phyloP scores from a whole-genome alignment of 2,329 filamentous ascomycete species.

The Xylaria sp. region DNA sequence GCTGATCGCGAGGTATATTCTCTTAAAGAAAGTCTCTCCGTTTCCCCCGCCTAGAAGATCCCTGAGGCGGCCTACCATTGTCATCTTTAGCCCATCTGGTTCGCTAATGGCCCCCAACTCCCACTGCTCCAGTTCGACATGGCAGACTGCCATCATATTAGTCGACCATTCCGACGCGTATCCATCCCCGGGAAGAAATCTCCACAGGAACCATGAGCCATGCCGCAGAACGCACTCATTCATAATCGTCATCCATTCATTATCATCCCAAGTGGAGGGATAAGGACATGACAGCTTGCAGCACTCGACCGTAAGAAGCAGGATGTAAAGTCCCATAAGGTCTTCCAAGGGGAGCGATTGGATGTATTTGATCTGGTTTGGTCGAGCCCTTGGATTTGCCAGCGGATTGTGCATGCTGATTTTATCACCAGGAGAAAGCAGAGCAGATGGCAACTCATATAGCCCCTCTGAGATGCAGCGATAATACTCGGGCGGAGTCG shows the following conservation, averaged over 20 bases:
- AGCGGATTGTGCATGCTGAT: slow-evolving; percentile 34
- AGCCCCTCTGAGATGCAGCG: neutral
- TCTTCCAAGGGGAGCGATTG: slow-evolving; percentile 39
- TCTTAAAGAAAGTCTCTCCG: neutral
- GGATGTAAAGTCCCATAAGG: slow-evolving; percentile 38
- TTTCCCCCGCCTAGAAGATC: neutral
- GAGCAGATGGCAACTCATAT: slow-evolving; percentile 12
- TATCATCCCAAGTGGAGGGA: slow-evolving; percentile 5
- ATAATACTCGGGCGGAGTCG: slow-evolving; percentile 18
- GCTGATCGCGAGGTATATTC: neutral
- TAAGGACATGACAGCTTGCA: slow-evolving; percentile 7
- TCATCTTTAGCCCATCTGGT: slow-evolving; percentile 42
- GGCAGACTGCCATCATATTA: slow-evolving; percentile 34
- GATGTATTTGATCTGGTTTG: slow-evolving; percentile 43
- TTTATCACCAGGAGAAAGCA: neutral
- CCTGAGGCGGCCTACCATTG: slow-evolving; percentile 36
- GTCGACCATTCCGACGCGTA: slow-evolving; percentile 12
- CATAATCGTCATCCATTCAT: slow-evolving; percentile 40
- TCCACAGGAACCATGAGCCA: slow-evolving; percentile 48
- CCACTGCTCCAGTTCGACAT: slow-evolving; percentile 42
- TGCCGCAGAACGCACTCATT: slow-evolving; percentile 47
- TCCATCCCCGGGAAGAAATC: slow-evolving; percentile 22
- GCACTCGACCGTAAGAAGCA: slow-evolving; percentile 33
- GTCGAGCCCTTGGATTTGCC: slow-evolving; percentile 35
- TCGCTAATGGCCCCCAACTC: slow-evolving; percentile 39